A percentile compares a stretch with the other conserved stretches of the same genome.
Conservation (phyloP, 768 basidiomycete genomes). For the Lactarius akahatsu region DNA sequence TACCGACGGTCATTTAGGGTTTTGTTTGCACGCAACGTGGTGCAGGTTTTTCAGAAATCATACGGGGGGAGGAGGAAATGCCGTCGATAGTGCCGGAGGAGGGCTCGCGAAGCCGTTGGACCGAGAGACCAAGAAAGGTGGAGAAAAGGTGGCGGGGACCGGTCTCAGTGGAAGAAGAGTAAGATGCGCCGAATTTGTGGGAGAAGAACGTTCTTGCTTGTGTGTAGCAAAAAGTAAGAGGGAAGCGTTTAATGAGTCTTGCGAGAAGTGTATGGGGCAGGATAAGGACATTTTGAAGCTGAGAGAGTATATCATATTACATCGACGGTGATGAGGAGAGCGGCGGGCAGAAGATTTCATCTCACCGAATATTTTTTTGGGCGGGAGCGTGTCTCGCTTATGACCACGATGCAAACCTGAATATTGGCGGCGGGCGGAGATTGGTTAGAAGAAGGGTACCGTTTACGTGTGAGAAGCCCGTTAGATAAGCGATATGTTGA, state of each 20-base stretch:
- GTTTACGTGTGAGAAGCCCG: conserved; percentile 22
- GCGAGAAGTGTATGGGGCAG: background rate
- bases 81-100: background rate
- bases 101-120: conserved; percentile 5
- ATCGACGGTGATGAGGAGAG: conserved; percentile 10
- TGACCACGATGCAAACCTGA: conserved; percentile 22
- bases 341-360: background rate
- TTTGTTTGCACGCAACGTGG: background rate
- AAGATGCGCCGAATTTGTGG: conserved; percentile 13
- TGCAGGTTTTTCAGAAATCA: conserved; percentile 5
- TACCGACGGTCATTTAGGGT: background rate
- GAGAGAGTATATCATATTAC: conserved; percentile 4
- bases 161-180: conserved; percentile 4
- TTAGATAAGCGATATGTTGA: conserved; percentile 17
- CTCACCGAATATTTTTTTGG: conserved; percentile 10
- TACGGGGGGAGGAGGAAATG: conserved; percentile 1
- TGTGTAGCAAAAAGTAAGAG: background rate
- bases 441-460: conserved; percentile 23
- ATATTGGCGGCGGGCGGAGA: conserved; percentile 23
- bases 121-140: conserved; percentile 14
- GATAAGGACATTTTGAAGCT: background rate
- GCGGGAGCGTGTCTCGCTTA: conserved; percentile 18
- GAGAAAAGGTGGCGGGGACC: conserved; percentile 18
- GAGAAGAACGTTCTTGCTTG: conserved; percentile 21
- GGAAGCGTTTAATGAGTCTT: background rate